Conservation (phyloP, 2,329 filamentous ascomycete species). For the Ophiocordyceps camponoti-rufipedis region DNA sequence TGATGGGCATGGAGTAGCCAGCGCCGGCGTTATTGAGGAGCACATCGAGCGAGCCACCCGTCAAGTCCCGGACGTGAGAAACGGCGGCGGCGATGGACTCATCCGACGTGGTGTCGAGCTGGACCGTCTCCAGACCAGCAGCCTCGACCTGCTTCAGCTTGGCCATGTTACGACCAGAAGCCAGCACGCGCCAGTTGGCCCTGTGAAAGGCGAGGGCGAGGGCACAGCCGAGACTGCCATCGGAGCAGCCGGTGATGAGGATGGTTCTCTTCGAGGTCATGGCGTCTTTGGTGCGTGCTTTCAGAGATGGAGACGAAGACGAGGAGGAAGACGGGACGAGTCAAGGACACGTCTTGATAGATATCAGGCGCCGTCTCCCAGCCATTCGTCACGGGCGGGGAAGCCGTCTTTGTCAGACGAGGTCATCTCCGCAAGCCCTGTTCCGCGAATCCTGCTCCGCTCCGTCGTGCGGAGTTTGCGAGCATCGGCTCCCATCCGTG, state of each 20-base stretch:
- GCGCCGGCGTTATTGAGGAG: constrained; percentile 13
- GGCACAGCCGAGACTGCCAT: constrained; percentile 12
- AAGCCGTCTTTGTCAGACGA: not conserved
- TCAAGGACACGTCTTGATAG: too few species aligned
- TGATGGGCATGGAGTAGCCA: constrained; percentile 8
- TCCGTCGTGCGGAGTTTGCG: not conserved
- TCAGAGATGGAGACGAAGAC: not conserved
- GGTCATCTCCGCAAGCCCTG: not conserved
- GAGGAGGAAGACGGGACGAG: not conserved
- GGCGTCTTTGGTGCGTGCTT: not conserved
- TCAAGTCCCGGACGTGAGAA: constrained; percentile 3
- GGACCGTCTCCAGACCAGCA: constrained; percentile 6
- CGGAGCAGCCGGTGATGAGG: constrained; percentile 17
- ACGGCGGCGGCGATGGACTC: constrained; percentile 7
- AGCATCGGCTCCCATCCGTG: too few species aligned
- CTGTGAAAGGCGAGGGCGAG: constrained; percentile 12
- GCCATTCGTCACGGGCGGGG: too few species aligned
- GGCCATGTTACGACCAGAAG: constrained; percentile 10
- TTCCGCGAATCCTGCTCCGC: not conserved
- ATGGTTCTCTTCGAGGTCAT: constrained; percentile 5
- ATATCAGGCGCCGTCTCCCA: too few species aligned
- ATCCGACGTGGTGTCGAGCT: constrained; percentile 8
- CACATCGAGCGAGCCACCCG: constrained; percentile 10
- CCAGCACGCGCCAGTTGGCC: constrained; percentile 11
- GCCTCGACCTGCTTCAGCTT: constrained; percentile 6